Conservation (phyloP, 352 stramenopile species). For the Peronosclerospora sorghi region DNA sequence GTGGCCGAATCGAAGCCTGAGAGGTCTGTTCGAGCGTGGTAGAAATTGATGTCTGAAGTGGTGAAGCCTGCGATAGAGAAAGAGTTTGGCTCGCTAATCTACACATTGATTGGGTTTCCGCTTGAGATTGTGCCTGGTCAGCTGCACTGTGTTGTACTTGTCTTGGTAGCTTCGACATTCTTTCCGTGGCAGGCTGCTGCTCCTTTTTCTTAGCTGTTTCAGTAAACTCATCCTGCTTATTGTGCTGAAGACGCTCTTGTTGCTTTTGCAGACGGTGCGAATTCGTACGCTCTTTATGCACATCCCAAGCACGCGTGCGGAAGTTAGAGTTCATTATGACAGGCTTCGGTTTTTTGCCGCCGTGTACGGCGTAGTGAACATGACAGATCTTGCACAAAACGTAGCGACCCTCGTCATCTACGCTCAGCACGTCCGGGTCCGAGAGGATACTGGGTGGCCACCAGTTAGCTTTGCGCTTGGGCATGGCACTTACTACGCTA, state of each 20-base stretch:
- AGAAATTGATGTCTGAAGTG: slow-evolving; percentile 1
- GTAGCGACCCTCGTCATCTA: slow-evolving; percentile 67
- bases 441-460: slow-evolving; percentile 58
- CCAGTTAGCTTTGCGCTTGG: slow-evolving; percentile 68
- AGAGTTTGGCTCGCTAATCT: slow-evolving; percentile 2
- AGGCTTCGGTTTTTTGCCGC: slow-evolving; percentile 70
- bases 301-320: slow-evolving; percentile 64
- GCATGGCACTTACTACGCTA: slow-evolving; percentile 18
- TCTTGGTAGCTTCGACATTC: not conserved
- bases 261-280: slow-evolving; percentile 65
- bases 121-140: not conserved
- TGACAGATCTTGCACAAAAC: slow-evolving; percentile 78
- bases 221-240: slow-evolving; percentile 6
- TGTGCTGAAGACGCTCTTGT: slow-evolving; percentile 23
- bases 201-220: slow-evolving; percentile 1
- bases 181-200: not conserved
- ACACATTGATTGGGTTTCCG: not conserved
- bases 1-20: not conserved
- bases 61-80: slow-evolving; percentile 1
- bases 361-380: slow-evolving; percentile 69
- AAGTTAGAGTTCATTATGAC: slow-evolving; percentile 81
- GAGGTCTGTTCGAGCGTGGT: not conserved
- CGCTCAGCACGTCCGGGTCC: slow-evolving; percentile 62
- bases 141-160: not conserved
- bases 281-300: slow-evolving; percentile 75